A percentile compares a stretch with the other conserved stretches of the same genome.
Evolutionary conservation across 352 stramenopile genomes (phyloP).

Genomic region (Pythium myriotylum): DNA sequence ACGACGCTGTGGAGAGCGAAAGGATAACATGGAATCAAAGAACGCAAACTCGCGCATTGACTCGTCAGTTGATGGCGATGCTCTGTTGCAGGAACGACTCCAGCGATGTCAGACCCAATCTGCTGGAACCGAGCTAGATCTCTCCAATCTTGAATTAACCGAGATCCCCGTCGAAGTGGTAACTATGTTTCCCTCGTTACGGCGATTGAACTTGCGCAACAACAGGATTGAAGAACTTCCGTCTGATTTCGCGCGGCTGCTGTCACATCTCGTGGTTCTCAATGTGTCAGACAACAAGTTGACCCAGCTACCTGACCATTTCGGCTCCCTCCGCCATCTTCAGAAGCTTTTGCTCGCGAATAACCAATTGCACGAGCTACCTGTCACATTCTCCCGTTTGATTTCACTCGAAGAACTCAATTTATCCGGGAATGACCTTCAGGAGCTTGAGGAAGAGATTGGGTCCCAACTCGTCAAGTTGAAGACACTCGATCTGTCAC

Average conservation of each 20-base stretch:
- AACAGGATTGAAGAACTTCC: conserved; percentile 45
- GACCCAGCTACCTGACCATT: conserved; percentile 34
- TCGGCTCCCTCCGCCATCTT: conserved; percentile 37
- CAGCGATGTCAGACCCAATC: conserved; percentile 30
- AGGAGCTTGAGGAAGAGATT: conserved; percentile 33
- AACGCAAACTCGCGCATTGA: not conserved
- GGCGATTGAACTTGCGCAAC: conserved; percentile 47
- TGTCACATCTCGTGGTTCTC: conserved; percentile 45
- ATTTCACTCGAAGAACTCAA: conserved; percentile 51
- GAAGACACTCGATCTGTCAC: conserved; percentile 41
- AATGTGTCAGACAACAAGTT: conserved; percentile 48
- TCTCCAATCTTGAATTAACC: conserved; percentile 44
- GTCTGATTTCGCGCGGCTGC: conserved; percentile 29
- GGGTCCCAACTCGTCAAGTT: conserved; percentile 38
- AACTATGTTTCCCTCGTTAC: conserved; percentile 41
- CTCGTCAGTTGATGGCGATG: too few relatives aligned
- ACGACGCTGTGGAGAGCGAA: not conserved
- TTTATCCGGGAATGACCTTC: conserved; percentile 41
- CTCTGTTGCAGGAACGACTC: conserved; percentile 20
- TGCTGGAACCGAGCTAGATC: conserved; percentile 44
- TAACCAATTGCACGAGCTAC: conserved; percentile 42
- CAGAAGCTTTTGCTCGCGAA: conserved; percentile 49
- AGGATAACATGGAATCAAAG: not conserved
- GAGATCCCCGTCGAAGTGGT: conserved; percentile 41
- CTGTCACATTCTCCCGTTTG: conserved; percentile 31